Evolutionary conservation across 169 alveolate genomes (phyloP), one percentile per base, ranked within the genome.

Genomic region (Ichthyophthirius multifiliis): DNA sequence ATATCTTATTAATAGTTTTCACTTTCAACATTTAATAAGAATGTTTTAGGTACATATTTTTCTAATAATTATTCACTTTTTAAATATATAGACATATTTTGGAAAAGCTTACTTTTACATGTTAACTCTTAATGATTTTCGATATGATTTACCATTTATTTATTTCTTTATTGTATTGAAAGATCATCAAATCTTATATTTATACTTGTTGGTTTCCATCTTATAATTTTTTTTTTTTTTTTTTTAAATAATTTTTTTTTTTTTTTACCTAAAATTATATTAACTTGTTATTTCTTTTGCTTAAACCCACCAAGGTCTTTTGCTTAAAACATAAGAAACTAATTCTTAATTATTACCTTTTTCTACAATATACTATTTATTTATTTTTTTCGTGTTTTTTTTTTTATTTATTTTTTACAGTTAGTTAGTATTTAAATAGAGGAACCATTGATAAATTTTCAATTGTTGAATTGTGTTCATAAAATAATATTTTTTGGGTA

Each of bases 131-230:
- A 62, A 74, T 92, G 94, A 67, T 81, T 75, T 65, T 89, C 91
- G 41, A 92, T 74, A 67, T 92, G 96, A 85, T 92, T 92, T 20
- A 84, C 91, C 83, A 87, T 74, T 73, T 81, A 78, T 30, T 67
- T 87, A 64, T 84, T 78, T 23, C 77, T 76, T 35, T 55, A 32
- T 15, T 34, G 12, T 10, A 44, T 77, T 18, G 48, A 37, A 13
- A 89, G 37, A 35, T 87, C 85, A 77, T 92, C 89, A 43, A 88
- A 91, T 74, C 76, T 86, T 37, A 87, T 82, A 65, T 83, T 86
- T 15, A 79, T 76, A 12, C 93, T 87, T 18, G 83, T 62, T 30
- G 94, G 94, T 5, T 86, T 76, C 96, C 96, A 91, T 64, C 71
- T 55, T 27, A 27, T 9, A 41, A 41, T 41, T 9, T 13, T 41